Evolutionary conservation across 2,329 filamentous ascomycete species (phyloP).

Genomic region (Penicillium digitatum): DNA sequence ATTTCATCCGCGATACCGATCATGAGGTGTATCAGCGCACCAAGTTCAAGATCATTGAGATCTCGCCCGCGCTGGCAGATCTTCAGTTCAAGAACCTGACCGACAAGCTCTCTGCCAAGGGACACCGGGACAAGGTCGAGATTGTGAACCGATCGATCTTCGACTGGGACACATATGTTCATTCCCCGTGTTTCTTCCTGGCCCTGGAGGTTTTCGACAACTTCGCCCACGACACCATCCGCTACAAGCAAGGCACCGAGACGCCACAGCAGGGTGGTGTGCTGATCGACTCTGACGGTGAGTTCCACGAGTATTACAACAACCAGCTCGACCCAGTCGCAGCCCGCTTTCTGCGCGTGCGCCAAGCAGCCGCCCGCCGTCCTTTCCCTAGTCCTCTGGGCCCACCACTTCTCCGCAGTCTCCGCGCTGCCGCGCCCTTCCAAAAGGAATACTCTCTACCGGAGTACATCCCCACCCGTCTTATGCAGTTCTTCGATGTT

Average conservation of each 20-base stretch:
- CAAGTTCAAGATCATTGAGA: constrained; percentile 93
- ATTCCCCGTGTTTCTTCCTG: constrained; percentile 92
- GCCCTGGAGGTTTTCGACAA: constrained; percentile 99
- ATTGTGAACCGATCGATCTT: constrained; percentile 95
- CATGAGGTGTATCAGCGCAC: constrained; percentile 92
- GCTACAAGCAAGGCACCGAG: constrained; percentile 79
- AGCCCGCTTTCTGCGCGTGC: constrained; percentile 75
- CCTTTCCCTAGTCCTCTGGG: constrained; percentile 44
- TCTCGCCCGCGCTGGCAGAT: constrained; percentile 73
- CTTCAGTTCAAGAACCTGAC: constrained; percentile 71
- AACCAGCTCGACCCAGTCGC: constrained; percentile 76
- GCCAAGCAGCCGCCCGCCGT: constrained; percentile 63
- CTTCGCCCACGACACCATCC: constrained; percentile 89
- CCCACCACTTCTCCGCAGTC: constrained; percentile 54
- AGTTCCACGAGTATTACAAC: constrained; percentile 93
- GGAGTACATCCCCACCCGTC: constrained; percentile 88
- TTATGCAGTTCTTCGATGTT: constrained; percentile 97
- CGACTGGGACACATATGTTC: constrained; percentile 84
- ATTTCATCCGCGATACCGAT: constrained; percentile 87
- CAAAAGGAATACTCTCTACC: constrained; percentile 71
- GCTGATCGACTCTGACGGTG: constrained; percentile 75
- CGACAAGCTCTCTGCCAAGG: constrained; percentile 62
- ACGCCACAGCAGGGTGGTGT: constrained; percentile 83
- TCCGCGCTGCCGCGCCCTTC: constrained; percentile 65
- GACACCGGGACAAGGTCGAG: constrained; percentile 80